Evolutionary conservation across 305 asterid genomes (phyloP).

Genomic region (Andrographis paniculata): DNA sequence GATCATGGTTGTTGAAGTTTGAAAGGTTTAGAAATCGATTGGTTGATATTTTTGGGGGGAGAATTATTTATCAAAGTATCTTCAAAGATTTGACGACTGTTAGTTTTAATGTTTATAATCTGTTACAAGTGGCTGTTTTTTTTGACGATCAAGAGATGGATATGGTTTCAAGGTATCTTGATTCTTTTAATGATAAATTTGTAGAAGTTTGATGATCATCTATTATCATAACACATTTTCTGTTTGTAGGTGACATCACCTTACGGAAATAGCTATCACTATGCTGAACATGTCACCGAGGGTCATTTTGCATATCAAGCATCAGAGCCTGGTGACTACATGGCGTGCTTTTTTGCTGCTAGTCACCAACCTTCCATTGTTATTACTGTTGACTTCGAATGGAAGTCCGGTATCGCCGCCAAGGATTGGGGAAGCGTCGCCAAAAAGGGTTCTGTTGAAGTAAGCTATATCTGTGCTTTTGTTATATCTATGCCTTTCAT

Average conservation of each 20-base stretch:
- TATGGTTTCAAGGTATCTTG: no score
- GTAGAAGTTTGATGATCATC: not conserved
- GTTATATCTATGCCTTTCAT: not conserved
- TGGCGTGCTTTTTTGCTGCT: conserved; percentile 75
- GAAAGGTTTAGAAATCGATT: no score
- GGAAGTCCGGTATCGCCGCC: conserved; percentile 87
- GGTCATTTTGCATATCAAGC: conserved; percentile 83
- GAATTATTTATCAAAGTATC: no score
- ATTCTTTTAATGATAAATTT: no score
- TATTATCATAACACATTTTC: not conserved
- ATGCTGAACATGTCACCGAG: conserved; percentile 46
- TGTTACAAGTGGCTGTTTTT: no score
- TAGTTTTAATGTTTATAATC: no score
- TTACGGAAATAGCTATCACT: conserved; percentile 60
- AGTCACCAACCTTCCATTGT: conserved; percentile 44
- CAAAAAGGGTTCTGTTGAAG: conserved; percentile 81
- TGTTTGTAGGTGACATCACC: conserved; percentile 60
- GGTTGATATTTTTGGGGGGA: no score
- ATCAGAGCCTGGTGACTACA: conserved; percentile 67
- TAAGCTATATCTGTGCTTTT: conserved; percentile 18
- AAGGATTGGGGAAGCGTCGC: conserved; percentile 82
- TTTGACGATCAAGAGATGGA: no score
- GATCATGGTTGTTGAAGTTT: no score
- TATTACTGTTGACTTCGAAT: conserved; percentile 64
- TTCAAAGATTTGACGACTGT: no score